Evolutionary conservation across 106 monocot genomes (phyloP).

Genomic region (Phalaenopsis aphrodite): DNA sequence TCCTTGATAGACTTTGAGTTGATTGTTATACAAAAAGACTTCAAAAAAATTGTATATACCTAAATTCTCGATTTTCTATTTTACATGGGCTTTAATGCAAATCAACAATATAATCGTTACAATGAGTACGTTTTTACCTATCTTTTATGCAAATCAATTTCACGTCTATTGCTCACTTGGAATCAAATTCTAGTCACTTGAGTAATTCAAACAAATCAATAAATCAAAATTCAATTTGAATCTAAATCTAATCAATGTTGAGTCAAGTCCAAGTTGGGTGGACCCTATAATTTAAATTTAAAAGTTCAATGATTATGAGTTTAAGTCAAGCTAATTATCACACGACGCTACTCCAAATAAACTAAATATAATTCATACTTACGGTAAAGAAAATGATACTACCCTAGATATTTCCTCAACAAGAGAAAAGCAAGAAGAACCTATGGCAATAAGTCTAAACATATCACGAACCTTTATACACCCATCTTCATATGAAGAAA

Average conservation of each 20-base stretch:
- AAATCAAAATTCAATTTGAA: background rate
- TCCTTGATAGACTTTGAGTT: background rate
- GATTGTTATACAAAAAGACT: background rate
- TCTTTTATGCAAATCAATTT: constrained; percentile 1
- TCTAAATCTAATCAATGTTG: background rate
- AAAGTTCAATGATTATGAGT: background rate
- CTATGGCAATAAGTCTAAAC: constrained; percentile 4
- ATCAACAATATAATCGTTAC: background rate
- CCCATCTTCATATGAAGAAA: constrained; percentile 78
- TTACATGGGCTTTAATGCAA: background rate
- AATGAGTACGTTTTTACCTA: background rate
- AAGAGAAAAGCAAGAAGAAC: background rate
- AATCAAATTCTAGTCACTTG: background rate
- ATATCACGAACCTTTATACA: constrained; percentile 51
- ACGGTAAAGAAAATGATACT: background rate
- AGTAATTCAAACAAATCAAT: background rate
- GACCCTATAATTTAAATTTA: background rate
- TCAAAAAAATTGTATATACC: background rate
- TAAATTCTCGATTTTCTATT: background rate
- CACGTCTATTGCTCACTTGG: background rate
- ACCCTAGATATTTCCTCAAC: background rate
- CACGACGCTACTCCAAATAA: background rate
- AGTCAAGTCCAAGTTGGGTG: background rate
- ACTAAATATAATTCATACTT: background rate
- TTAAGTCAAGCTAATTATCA: background rate